Base-by-base conservation (phyloP, 192 early-diverging fungal species). In the Glomus cerebriforme region DNA sequence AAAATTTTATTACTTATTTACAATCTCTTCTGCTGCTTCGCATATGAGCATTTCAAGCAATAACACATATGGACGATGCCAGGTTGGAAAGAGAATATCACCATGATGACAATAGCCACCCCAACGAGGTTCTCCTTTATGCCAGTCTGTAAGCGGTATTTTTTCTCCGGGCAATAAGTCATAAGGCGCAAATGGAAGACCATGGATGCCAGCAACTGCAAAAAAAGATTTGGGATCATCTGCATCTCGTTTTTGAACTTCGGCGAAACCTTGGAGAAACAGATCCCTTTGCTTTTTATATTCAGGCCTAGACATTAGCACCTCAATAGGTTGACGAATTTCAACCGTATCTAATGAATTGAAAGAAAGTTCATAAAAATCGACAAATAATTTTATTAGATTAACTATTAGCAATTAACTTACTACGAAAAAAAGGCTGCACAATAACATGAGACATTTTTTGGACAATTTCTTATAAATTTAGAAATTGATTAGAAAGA, bases 11-110 rank as follows among this genome's bases (percentile, higher is more conserved):
- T 37, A 37, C 37, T 22, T 7, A 26, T 29, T 29, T 63, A 67
- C n/a, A 31, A 78, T 43, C 7, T 54, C 64, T 7, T 39, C 19
- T 7, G 65, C 76, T 13, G 39, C 43, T 22, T 65, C 29, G 13
- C 67, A 54, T 26, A 67, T 39, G 26, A 67, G 63, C 65, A 24
- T 67, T 67, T 78, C 63, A 22, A 78, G 64, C 31, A 63, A 66
- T 45, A 54, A 67, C 13, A 78, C 39, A 67, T 78, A 78, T 63
- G 76, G 29, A 27, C 63, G 76, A 67, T 78, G 12, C 47, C 47
- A 49, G 4, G 47, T 49, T 2, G 47, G 47, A 17, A 49, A 17
- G 0, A 49, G 15, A 49, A 49, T 49, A 19, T 17, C 15, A 49
- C 47, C 47, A 17, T 49, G 47, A 1, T 49, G 12, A 49, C 47